These are phyloP conservation scores for Talaromyces sp. DNA, from an alignment of 2,329 filamentous ascomycete species.

Conservation along the genomic window DNA sequence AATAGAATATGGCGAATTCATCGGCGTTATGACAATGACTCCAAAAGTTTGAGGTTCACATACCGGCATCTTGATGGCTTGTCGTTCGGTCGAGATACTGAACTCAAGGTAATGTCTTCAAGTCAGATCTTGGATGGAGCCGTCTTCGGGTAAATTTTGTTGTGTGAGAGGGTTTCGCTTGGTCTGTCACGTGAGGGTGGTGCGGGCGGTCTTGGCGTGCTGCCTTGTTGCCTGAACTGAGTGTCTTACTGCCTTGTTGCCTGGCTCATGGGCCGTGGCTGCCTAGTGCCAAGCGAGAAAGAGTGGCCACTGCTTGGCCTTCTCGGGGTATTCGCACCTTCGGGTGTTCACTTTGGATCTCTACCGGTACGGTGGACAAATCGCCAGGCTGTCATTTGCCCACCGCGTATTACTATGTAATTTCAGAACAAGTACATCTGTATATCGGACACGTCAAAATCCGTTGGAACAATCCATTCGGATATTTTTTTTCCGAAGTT, in stretches of 20 bases:
- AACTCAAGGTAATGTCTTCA: conserved; percentile 32
- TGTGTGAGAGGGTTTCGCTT: conserved; percentile 42
- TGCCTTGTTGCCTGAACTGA: neutral
- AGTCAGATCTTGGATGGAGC: conserved; percentile 30
- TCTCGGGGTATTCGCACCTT: neutral
- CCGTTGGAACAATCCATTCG: neutral
- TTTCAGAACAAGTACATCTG: neutral
- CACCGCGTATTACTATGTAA: neutral
- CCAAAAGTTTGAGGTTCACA: conserved; percentile 21
- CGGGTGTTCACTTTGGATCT: neutral
- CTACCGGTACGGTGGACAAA: neutral
- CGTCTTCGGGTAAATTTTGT: conserved; percentile 37
- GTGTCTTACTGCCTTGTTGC: neutral
- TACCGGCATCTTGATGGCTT: conserved; percentile 57
- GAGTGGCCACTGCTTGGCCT: neutral
- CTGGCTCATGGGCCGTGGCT: neutral
- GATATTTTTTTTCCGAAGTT: neutral
- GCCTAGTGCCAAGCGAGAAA: neutral
- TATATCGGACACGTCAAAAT: neutral
- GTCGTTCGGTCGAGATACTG: conserved; percentile 39
- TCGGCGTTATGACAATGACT: neutral
- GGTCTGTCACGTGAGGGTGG: conserved; percentile 36
- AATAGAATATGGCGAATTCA: neutral
- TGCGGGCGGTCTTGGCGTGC: neutral
- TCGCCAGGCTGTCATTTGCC: neutral